Evolutionary conservation across 495 filamentous ascomycete genomes (phyloP).

Genomic region (Usnea hakonensis): DNA sequence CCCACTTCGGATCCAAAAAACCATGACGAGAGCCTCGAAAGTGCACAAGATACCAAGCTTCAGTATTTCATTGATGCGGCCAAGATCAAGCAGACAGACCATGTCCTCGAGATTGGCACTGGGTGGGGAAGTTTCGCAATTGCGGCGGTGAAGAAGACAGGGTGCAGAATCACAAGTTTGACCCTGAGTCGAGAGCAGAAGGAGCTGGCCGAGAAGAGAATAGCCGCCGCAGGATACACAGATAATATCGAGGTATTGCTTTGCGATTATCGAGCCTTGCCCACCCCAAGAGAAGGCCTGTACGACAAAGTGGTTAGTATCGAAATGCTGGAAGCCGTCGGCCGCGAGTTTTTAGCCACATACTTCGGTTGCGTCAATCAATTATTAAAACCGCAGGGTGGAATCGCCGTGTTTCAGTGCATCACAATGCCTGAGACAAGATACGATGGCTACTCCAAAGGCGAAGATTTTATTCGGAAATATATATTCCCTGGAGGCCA

Average conservation of each 20-base stretch:
- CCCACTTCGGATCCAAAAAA: slow-evolving; percentile 28
- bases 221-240: slow-evolving; percentile 43
- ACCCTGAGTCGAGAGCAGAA: slow-evolving; percentile 58
- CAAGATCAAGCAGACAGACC: slow-evolving; percentile 51
- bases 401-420: slow-evolving; percentile 64
- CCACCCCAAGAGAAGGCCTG: slow-evolving; percentile 37
- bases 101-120: slow-evolving; percentile 62
- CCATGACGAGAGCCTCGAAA: slow-evolving; percentile 46
- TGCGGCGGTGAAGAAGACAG: slow-evolving; percentile 48
- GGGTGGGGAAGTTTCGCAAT: slow-evolving; percentile 65
- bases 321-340: slow-evolving; percentile 72
- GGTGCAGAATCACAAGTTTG: slow-evolving; percentile 55
- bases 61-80: slow-evolving; percentile 52
- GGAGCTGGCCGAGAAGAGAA: slow-evolving; percentile 49
- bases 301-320: slow-evolving; percentile 66
- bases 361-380: slow-evolving; percentile 54
- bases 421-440: slow-evolving; percentile 63
- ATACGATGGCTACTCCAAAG: slow-evolving; percentile 37
- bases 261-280: slow-evolving; percentile 53
- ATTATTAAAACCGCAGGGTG: slow-evolving; percentile 54
- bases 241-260: slow-evolving; percentile 50
- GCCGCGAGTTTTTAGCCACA: slow-evolving; percentile 51
- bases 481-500: slow-evolving; percentile 73
- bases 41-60: slow-evolving; percentile 61
- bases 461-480: slow-evolving; percentile 56